These are phyloP conservation scores for Ceratocystis cubensis DNA, from an alignment of 2,329 filamentous ascomycete species.

Conservation along the genomic window DNA sequence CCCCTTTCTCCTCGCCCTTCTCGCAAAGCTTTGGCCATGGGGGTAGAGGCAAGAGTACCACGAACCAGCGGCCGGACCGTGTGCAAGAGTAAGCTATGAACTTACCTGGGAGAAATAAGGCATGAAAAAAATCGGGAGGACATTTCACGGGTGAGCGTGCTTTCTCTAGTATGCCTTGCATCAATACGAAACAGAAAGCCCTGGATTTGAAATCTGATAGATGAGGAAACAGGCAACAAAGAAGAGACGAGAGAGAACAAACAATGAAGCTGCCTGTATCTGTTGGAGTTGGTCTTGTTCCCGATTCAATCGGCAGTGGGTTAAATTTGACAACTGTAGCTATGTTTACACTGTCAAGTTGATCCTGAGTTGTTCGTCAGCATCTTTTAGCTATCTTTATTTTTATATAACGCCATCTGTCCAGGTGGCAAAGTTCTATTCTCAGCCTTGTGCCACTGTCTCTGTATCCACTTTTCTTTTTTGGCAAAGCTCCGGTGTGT, in stretches of 20 bases:
- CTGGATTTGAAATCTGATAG: not conserved
- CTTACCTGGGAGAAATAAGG: not conserved
- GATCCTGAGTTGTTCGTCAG: not conserved
- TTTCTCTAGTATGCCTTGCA: not conserved
- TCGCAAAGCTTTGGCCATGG: constrained; percentile 5
- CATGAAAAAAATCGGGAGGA: not conserved
- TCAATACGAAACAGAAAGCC: not conserved
- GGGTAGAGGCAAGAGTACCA: not conserved
- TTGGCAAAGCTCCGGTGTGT: not conserved
- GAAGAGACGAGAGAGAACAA: not conserved
- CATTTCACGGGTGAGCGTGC: not conserved
- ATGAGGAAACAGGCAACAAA: not conserved
- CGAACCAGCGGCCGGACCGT: not conserved
- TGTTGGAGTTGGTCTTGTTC: not conserved
- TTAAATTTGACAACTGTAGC: not conserved
- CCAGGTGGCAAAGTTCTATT: constrained; percentile 3
- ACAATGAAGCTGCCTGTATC: not conserved
- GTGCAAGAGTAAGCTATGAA: not conserved
- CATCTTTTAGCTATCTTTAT: not conserved
- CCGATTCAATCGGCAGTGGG: not conserved
- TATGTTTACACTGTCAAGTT: not conserved
- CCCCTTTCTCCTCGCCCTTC: not conserved
- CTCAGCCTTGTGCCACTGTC: constrained; percentile 4
- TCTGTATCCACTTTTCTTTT: not conserved
- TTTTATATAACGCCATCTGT: not conserved